A percentile compares a stretch with the other conserved stretches of the same genome.
phyloP scores from a whole-genome alignment of 768 basidiomycete species.

The Suillus weaverae region DNA sequence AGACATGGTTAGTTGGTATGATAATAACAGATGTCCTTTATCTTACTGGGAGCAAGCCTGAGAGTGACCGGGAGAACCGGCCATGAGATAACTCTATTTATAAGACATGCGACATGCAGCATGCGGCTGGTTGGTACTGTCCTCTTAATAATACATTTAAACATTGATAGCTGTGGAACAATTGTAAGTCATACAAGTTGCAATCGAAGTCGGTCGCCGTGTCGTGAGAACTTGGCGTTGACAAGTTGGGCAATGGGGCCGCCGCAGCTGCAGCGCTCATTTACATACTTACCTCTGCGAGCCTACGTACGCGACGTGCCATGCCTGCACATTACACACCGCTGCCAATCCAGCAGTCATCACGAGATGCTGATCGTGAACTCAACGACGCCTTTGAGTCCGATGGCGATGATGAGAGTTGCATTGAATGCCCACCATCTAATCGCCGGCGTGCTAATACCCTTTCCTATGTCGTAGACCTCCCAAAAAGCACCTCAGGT shows the following conservation, averaged over 20 bases:
- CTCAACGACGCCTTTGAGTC: conserved; percentile 77
- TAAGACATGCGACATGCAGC: no score
- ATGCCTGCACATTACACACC: conserved; percentile 57
- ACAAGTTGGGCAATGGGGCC: not conserved
- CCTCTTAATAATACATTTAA: not conserved
- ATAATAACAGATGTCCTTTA: not conserved
- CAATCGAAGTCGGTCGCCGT: not conserved
- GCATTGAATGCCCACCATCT: conserved; percentile 37
- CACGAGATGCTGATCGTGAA: conserved; percentile 53
- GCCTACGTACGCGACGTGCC: not conserved
- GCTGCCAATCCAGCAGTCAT: conserved; percentile 48
- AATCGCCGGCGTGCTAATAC: conserved; percentile 23
- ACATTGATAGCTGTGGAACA: not conserved
- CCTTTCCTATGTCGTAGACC: conserved; percentile 19
- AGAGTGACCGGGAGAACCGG: not conserved
- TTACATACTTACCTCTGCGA: not conserved
- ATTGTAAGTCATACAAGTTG: no score
- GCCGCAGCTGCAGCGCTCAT: not conserved
- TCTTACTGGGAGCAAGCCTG: not conserved
- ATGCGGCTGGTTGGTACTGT: not conserved
- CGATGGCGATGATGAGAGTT: conserved; percentile 45
- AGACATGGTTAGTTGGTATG: conserved; percentile 6
- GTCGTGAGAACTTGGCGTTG: conserved; percentile 1
- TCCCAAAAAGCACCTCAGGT: conserved; percentile 11
- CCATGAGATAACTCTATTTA: not conserved